Conservation (phyloP, 257 asterid genomes). For the Solanum habrochaites region DNA sequence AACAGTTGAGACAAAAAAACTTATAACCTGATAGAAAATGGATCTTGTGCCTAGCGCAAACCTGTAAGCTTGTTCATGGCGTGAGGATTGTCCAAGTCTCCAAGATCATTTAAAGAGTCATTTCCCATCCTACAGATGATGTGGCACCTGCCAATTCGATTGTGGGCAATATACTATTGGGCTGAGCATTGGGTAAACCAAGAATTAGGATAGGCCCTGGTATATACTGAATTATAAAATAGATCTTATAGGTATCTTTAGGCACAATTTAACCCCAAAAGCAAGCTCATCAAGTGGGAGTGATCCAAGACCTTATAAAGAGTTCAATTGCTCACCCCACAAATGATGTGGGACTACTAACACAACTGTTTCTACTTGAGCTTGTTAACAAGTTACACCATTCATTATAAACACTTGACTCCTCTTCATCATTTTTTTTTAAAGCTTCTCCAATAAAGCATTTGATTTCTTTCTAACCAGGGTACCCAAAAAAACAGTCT, state of each 20-base stretch:
- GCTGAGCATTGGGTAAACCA: neutral
- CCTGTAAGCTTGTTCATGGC: neutral
- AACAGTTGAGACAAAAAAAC: neutral
- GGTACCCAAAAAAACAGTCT: neutral
- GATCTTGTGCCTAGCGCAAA: neutral
- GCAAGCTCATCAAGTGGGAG: neutral
- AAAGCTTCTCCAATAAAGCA: neutral
- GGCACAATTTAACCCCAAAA: neutral
- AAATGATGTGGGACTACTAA: neutral
- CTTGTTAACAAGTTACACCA: neutral
- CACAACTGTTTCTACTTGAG: neutral
- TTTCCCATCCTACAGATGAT: neutral
- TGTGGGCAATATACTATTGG: neutral
- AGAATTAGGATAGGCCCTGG: neutral
- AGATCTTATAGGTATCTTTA: neutral
- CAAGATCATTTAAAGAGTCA: neutral
- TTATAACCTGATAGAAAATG: neutral
- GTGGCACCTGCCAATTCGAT: neutral
- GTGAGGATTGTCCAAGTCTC: neutral
- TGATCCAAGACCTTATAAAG: neutral
- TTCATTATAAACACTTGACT: neutral
- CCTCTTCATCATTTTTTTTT: neutral
- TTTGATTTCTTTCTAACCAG: neutral
- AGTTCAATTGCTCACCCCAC: neutral
- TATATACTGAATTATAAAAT: neutral